Conservation (phyloP, 83 land plant species). For the Thuja plicata region DNA sequence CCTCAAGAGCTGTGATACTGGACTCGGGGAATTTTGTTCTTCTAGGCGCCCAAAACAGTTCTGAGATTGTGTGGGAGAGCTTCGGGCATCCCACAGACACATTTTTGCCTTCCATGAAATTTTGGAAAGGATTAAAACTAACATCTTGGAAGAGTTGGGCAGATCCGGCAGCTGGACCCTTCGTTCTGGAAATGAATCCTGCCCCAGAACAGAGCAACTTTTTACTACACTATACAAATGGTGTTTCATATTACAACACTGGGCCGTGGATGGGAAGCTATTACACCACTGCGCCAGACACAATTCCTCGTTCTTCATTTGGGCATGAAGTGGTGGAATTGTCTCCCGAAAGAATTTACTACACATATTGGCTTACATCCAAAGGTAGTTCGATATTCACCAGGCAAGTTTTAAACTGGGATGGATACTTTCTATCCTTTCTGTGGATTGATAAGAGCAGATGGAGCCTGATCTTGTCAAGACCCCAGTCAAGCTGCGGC, state of each 20-base stretch:
- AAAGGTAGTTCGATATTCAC: conserved; percentile 8
- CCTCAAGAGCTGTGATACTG: no score
- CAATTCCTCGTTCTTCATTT: neutral
- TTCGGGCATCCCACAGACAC: no score
- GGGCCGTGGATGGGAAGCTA: conserved; percentile 16
- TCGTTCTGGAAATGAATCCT: no score
- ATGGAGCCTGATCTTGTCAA: neutral
- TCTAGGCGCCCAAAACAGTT: no score
- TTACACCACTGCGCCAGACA: conserved; percentile 12
- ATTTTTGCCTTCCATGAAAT: no score
- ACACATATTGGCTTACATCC: neutral
- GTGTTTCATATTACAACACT: conserved; percentile 6
- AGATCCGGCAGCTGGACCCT: no score
- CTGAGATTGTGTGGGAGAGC: no score
- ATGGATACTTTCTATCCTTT: neutral
- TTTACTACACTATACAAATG: neutral
- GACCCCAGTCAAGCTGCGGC: neutral
- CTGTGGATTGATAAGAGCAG: neutral
- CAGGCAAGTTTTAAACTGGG: conserved; percentile 1
- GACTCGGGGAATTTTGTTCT: no score
- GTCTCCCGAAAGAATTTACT: neutral
- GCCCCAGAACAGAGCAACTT: no score
- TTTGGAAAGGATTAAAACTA: no score
- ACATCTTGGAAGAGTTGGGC: no score
- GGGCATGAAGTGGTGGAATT: neutral